Evolutionary conservation across 2,329 filamentous ascomycete species (phyloP).

Genomic region (Cercospora citrullina): DNA sequence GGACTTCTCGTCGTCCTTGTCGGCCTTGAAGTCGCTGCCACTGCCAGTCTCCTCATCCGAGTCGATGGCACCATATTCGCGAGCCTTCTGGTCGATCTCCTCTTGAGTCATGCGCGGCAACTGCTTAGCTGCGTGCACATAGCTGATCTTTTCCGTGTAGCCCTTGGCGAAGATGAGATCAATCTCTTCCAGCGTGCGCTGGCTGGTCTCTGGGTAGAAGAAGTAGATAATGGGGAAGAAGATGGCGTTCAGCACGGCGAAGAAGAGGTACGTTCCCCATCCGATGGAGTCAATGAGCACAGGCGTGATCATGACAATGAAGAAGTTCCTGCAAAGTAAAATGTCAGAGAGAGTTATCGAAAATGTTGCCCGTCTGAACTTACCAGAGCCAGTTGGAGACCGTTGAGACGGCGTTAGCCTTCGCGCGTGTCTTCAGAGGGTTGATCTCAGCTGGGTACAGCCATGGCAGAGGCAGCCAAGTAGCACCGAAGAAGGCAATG

Average conservation of each 20-base stretch:
- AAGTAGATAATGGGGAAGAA: slow-evolving; percentile 62
- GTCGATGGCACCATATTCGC: slow-evolving; percentile 28
- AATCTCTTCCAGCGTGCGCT: slow-evolving; percentile 34
- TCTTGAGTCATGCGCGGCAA: slow-evolving; percentile 39
- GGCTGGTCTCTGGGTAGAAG: slow-evolving; percentile 47
- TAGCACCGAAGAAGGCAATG: slow-evolving; percentile 68
- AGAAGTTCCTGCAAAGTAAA: slow-evolving; percentile 48
- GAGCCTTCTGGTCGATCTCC: slow-evolving; percentile 38
- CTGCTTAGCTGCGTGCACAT: slow-evolving; percentile 42
- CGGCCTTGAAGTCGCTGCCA: slow-evolving; percentile 1
- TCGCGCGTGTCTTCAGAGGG: slow-evolving; percentile 52
- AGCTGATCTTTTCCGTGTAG: slow-evolving; percentile 36
- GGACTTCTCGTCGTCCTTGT: slow-evolving; percentile 15
- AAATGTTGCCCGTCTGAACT: background rate
- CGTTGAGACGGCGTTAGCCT: slow-evolving; percentile 56
- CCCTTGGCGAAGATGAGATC: slow-evolving; percentile 32
- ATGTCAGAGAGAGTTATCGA: background rate
- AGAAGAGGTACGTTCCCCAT: slow-evolving; percentile 50
- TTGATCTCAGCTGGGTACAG: slow-evolving; percentile 43
- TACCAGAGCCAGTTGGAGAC: slow-evolving; percentile 45
- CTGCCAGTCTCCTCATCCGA: slow-evolving; percentile 15
- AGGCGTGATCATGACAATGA: slow-evolving; percentile 44
- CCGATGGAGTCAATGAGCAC: slow-evolving; percentile 49
- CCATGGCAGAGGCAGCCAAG: slow-evolving; percentile 40
- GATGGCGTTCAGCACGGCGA: slow-evolving; percentile 38